Evolutionary conservation across 2,329 filamentous ascomycete genomes (phyloP), one percentile per base, ranked within the genome.

Genomic region (Trichoderma koningiopsis): DNA sequence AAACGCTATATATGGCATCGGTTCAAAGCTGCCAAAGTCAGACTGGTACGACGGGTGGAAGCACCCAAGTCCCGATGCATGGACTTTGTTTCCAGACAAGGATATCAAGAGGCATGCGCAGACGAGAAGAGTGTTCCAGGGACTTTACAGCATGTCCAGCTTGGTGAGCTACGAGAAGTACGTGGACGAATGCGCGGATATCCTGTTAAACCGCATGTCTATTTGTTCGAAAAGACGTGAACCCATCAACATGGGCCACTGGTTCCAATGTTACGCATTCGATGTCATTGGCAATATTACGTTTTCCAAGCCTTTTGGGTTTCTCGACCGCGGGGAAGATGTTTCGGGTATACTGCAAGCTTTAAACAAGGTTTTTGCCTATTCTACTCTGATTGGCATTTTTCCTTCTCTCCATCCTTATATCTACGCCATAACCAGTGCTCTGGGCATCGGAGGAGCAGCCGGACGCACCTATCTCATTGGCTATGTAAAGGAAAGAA

Each of bases 261-360:
- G 81, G 79, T 75, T 85, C 33, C 83, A 85, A 70, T 84, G 77
- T 70, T 85, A 82, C 67, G 83, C 82, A 0, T 84, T 84, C 55
- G 83, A 86, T 69, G 83, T 86, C 2, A 85, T 87, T 40, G 83
- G 83, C 1, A 79, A 82, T 40, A 83, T 87, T 53, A 85, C 82
- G 0, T 77, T 75, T 67, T 79, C 74, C 31, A 74, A 73, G 5
- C 71, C 75, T 0, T 77, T 81, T 72, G 84, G 83, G 0, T 84
- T 86, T 67, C 75, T 86, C 0, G 82, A 85, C 49, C 64, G 71
- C 19, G 83, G 83, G 0, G 74, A 81, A 7, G 85, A 86, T 61
- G 78, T 83, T 19, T 77, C 79, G 19, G 79, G 78, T 0, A 74
- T 84, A 0, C 82, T 85, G 11, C 55, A 60, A 7, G 70, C 72